Conservation (phyloP, 2,329 filamentous ascomycete species). For the Zymoseptoria crescenta region DNA sequence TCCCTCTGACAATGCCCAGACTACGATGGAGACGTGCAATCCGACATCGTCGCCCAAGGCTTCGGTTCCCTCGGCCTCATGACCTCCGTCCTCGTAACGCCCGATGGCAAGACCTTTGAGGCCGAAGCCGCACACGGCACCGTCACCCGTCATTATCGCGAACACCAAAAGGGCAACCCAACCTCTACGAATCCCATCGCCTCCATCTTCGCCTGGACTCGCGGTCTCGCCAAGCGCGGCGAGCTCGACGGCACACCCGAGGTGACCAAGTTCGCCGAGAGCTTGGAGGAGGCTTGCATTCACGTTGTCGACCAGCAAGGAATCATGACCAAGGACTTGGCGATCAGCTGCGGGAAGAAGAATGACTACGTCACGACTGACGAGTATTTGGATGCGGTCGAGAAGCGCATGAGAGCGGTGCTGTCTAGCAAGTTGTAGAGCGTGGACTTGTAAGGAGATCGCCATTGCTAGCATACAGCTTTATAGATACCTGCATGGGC, state of each 20-base stretch:
- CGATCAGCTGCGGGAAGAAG: constrained; percentile 87
- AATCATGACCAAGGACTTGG: constrained; percentile 99
- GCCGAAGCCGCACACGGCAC: constrained; percentile 97
- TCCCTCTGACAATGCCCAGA: constrained; percentile 46
- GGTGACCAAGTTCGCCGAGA: constrained; percentile 82
- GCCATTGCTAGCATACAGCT: neutral
- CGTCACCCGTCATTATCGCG: constrained; percentile 95
- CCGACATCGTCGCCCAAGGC: constrained; percentile 94
- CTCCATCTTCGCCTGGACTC: constrained; percentile 98
- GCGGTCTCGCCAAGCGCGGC: constrained; percentile 85
- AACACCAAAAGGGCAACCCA: constrained; percentile 96
- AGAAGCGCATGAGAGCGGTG: constrained; percentile 74
- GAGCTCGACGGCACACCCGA: constrained; percentile 90
- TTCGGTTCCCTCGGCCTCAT: constrained; percentile 97
- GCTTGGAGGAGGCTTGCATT: constrained; percentile 84
- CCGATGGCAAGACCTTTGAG: constrained; percentile 94
- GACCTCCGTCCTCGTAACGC: constrained; percentile 95
- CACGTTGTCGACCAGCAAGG: constrained; percentile 90
- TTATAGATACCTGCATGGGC: neutral
- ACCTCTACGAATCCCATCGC: constrained; percentile 98
- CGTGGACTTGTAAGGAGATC: neutral
- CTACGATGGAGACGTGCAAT: constrained; percentile 98
- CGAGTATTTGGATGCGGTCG: constrained; percentile 87
- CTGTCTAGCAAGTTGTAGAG: constrained; percentile 66
- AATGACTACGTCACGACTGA: constrained; percentile 83